A percentile compares a stretch with the other conserved stretches of the same genome.
Conservation (phyloP, 148 eudicot genomes). For the Selenicereus undatus region DNA sequence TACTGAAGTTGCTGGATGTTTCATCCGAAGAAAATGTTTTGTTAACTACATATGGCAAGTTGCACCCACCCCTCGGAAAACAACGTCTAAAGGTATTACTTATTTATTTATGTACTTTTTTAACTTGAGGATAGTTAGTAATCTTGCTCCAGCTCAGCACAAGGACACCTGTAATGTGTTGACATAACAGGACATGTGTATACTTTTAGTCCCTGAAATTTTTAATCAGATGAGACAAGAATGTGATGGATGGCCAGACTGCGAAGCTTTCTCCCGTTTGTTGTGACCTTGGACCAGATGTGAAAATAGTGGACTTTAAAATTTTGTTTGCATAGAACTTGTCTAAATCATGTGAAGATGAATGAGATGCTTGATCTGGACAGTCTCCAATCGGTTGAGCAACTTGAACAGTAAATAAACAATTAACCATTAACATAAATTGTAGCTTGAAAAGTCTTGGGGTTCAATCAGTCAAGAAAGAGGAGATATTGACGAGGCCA, state of each 20-base stretch:
- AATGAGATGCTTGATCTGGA: not conserved
- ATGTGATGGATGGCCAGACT: not conserved
- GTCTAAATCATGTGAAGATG: not conserved
- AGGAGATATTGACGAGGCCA: too few species aligned
- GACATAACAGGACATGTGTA: conserved; percentile 4
- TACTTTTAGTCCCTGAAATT: not conserved
- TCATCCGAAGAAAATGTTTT: conserved; percentile 58
- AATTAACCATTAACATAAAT: not conserved
- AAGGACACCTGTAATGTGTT: not conserved
- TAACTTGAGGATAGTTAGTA: not conserved
- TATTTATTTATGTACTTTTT: conserved; percentile 3
- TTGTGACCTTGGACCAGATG: not conserved
- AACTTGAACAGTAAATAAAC: not conserved
- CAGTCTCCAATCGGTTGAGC: not conserved
- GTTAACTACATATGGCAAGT: conserved; percentile 81
- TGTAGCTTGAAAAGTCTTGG: too few species aligned
- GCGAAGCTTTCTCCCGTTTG: not conserved
- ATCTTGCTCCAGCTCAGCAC: not conserved
- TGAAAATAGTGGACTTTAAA: not conserved
- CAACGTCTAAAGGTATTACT: conserved; percentile 79
- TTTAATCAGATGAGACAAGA: not conserved
- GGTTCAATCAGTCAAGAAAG: too few species aligned
- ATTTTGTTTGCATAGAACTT: not conserved
- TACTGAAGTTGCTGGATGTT: conserved; percentile 72
- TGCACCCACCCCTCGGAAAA: conserved; percentile 97